Percentiles rank a stretch among this genome's conserved stretches.
These are phyloP conservation scores for Strobilomyces confusus DNA, from an alignment of 768 basidiomycete genomes.

Conservation along the genomic window DNA sequence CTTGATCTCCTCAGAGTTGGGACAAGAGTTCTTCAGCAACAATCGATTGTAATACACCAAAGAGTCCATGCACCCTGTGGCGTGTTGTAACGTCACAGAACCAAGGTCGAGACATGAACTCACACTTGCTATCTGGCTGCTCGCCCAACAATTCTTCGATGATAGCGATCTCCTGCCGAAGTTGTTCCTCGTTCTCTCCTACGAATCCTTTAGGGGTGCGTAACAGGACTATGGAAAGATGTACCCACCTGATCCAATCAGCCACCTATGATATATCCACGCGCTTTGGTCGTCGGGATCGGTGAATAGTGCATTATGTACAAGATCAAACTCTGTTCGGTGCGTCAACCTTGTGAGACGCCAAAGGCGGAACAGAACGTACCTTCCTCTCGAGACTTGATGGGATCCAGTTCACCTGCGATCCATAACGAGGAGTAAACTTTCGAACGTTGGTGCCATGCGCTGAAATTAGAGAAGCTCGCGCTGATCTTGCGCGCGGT, in stretches of 20 bases:
- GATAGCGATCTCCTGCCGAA: slow-evolving; percentile 71
- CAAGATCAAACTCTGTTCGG: slow-evolving; percentile 79
- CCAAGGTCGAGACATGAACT: slow-evolving; percentile 19
- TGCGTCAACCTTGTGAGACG: neutral
- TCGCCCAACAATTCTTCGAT: slow-evolving; percentile 84
- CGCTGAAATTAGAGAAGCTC: slow-evolving; percentile 97
- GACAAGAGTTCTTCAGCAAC: slow-evolving; percentile 48
- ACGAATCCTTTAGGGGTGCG: slow-evolving; percentile 1
- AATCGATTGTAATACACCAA: slow-evolving; percentile 78
- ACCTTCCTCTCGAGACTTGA: slow-evolving; percentile 69
- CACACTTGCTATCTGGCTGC: slow-evolving; percentile 93
- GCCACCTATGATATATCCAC: slow-evolving; percentile 99
- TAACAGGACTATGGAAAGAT: neutral
- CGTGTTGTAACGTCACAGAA: neutral
- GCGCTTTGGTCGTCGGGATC: slow-evolving; percentile 95
- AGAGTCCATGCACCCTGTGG: slow-evolving; percentile 90
- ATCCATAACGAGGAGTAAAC: slow-evolving; percentile 66
- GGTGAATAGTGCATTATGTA: slow-evolving; percentile 92
- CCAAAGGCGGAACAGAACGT: slow-evolving; percentile 12
- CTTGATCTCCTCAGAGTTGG: slow-evolving; percentile 35
- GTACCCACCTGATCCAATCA: slow-evolving; percentile 70
- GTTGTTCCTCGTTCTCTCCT: slow-evolving; percentile 56
- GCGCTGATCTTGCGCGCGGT: slow-evolving; percentile 88
- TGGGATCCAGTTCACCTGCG: slow-evolving; percentile 46
- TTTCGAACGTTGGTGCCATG: slow-evolving; percentile 97